Conservation (phyloP, 441 rosid species). For the Sinapis alba region DNA sequence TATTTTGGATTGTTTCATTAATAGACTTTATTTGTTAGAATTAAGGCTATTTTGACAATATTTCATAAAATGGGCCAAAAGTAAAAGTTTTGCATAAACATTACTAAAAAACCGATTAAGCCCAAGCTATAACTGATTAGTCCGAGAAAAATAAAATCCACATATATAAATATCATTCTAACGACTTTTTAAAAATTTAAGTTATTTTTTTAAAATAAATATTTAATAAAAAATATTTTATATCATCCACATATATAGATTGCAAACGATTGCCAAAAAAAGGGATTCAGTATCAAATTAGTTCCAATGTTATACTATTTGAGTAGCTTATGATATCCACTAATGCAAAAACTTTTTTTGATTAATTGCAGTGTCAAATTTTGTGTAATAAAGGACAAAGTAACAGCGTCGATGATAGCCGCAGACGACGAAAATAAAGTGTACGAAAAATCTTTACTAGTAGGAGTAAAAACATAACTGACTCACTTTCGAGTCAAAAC, state of each 20-base stretch:
- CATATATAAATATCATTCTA: too few relatives aligned
- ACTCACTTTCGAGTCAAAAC: slow-evolving; percentile 3
- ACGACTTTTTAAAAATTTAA: neutral
- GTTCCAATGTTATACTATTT: neutral
- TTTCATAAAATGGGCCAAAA: neutral
- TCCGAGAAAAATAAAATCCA: neutral
- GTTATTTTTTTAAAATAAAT: neutral
- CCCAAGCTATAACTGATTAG: neutral
- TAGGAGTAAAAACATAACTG: slow-evolving; percentile 10
- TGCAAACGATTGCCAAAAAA: too few relatives aligned
- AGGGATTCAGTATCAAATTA: neutral
- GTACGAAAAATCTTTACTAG: neutral
- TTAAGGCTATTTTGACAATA: neutral
- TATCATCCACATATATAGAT: too few relatives aligned
- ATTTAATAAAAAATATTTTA: neutral
- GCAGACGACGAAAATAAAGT: neutral
- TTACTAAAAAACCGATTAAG: neutral
- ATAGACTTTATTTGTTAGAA: neutral
- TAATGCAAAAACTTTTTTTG: neutral
- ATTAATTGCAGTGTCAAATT: neutral
- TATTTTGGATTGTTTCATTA: neutral
- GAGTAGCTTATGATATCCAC: neutral
- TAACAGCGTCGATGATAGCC: slow-evolving; percentile 8
- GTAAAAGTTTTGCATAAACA: too few relatives aligned
- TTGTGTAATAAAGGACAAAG: slow-evolving; percentile 3